A percentile compares a stretch with the other conserved stretches of the same genome.
Evolutionary conservation across 2,329 filamentous ascomycete species (phyloP).

Genomic region (Colletotrichum liaoningense): DNA sequence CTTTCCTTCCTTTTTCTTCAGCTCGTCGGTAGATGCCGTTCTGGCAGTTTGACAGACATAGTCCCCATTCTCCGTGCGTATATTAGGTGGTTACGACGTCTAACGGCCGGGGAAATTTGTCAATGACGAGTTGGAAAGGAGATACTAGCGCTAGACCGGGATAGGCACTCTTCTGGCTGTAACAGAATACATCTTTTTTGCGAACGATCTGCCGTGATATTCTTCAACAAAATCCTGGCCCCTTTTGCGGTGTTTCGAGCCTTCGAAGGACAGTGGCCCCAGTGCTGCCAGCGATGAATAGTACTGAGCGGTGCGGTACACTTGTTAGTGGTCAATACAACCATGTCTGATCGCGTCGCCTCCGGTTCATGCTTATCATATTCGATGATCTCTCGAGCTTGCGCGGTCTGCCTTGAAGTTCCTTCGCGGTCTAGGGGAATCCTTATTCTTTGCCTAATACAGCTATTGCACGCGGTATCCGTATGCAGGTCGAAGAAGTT

Average conservation of each 20-base stretch:
- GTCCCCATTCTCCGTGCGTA: not conserved
- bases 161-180: not conserved
- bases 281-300: not conserved
- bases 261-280: not conserved
- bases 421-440: not conserved
- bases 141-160: not conserved
- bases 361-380: not conserved
- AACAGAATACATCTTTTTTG: not conserved
- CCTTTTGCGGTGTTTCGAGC: not conserved
- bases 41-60: not conserved
- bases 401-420: not conserved
- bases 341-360: not conserved
- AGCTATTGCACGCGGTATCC: not conserved
- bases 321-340: not conserved
- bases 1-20: not conserved
- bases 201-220: not conserved
- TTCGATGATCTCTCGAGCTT: not conserved
- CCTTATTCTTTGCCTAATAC: not conserved
- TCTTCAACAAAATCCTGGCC: not conserved
- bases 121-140: not conserved
- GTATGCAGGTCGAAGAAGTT: not conserved
- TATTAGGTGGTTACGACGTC: not conserved
- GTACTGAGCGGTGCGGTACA: not conserved
- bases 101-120: not conserved
- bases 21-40: constrained; percentile 1